These are phyloP conservation scores for Naganishia sp. DNA, from an alignment of 1,284 basidiomycete species.

Conservation along the genomic window DNA sequence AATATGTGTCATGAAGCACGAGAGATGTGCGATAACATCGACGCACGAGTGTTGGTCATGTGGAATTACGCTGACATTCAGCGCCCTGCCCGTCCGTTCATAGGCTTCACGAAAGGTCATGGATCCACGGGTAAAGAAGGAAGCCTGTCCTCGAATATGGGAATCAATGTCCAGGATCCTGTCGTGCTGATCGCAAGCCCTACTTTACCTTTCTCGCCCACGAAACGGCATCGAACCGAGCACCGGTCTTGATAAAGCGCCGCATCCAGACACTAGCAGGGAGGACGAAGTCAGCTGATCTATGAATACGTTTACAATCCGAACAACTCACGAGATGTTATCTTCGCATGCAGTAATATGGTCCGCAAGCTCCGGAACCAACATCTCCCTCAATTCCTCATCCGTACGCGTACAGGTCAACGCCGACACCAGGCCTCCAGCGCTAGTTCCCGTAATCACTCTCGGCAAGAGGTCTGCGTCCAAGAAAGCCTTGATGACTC, in stretches of 20 bases:
- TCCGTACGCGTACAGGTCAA: slow-evolving; percentile 85
- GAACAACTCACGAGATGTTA: slow-evolving; percentile 28
- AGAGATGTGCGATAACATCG: slow-evolving; percentile 1
- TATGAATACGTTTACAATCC: neutral
- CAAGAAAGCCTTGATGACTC: slow-evolving; percentile 87
- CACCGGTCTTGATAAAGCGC: slow-evolving; percentile 83
- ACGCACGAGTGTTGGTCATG: slow-evolving; percentile 87
- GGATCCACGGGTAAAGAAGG: slow-evolving; percentile 90
- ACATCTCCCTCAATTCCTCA: slow-evolving; percentile 74
- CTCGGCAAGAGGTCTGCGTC: slow-evolving; percentile 84
- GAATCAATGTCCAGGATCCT: neutral
- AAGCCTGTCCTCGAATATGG: slow-evolving; percentile 51
- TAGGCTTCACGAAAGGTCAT: slow-evolving; percentile 97
- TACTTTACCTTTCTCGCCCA: slow-evolving; percentile 83
- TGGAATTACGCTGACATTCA: slow-evolving; percentile 94
- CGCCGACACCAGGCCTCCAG: slow-evolving; percentile 82
- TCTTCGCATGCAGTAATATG: slow-evolving; percentile 92
- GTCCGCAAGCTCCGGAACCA: slow-evolving; percentile 80
- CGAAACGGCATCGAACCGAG: slow-evolving; percentile 82
- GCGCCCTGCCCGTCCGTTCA: slow-evolving; percentile 79
- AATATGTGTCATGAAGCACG: neutral
- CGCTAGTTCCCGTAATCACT: slow-evolving; percentile 85
- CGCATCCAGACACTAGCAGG: slow-evolving; percentile 72
- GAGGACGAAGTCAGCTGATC: too few species aligned
- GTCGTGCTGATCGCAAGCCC: too few species aligned